These are phyloP conservation scores for Dryas drummondii DNA, from an alignment of 306 rosid species.

Conservation along the genomic window DNA sequence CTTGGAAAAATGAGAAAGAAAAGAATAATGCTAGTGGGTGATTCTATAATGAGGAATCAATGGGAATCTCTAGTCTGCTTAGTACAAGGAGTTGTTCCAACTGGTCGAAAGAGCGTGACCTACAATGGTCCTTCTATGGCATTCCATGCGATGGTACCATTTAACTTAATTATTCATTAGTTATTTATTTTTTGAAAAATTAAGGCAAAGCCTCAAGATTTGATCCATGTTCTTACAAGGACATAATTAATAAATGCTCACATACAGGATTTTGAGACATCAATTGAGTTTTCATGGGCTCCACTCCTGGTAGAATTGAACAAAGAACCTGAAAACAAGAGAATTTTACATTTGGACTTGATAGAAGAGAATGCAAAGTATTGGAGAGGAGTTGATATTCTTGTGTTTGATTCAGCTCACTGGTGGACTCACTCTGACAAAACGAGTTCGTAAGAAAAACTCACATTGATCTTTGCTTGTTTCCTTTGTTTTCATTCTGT, in stretches of 20 bases:
- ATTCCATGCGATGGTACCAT: conserved; percentile 82
- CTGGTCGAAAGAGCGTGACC: conserved; percentile 62
- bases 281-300: conserved; percentile 93
- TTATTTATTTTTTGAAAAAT: too few species aligned
- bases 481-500: background rate
- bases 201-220: background rate
- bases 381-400: conserved; percentile 90
- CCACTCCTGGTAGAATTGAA: conserved; percentile 83
- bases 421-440: conserved; percentile 98
- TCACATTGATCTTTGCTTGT: conserved; percentile 8
- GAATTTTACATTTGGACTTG: conserved; percentile 75
- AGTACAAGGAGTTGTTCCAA: conserved; percentile 88
- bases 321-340: conserved; percentile 59
- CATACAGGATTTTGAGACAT: conserved; percentile 74
- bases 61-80: conserved; percentile 98
- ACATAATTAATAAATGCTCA: background rate
- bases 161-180: background rate
- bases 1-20: conserved; percentile 83
- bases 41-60: conserved; percentile 95
- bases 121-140: conserved; percentile 83
- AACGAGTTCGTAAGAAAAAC: conserved; percentile 67
- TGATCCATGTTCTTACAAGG: background rate
- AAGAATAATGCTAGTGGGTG: conserved; percentile 94
- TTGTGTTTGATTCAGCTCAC: conserved; percentile 94
- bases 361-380: conserved; percentile 91